These are phyloP conservation scores for Gossypium davidsonii DNA, from an alignment of 441 rosid species.

Conservation along the genomic window DNA sequence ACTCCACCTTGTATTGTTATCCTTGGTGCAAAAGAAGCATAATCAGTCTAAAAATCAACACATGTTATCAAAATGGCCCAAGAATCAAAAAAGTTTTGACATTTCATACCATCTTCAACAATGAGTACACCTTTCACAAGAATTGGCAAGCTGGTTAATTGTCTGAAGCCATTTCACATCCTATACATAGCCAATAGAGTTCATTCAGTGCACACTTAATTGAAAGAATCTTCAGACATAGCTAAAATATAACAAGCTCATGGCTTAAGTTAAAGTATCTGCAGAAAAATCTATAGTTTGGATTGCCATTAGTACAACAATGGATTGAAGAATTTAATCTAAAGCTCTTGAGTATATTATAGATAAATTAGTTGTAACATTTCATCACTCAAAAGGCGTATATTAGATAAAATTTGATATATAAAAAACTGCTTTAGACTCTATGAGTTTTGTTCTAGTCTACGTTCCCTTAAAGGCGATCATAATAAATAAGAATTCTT, in stretches of 20 bases:
- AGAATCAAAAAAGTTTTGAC: not conserved
- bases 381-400: too few species aligned
- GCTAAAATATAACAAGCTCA: not conserved
- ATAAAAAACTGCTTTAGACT: not conserved
- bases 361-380: not conserved
- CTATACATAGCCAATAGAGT: slow-evolving; percentile 14
- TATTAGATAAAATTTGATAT: too few species aligned
- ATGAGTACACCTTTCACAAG: slow-evolving; percentile 88
- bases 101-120: slow-evolving; percentile 72
- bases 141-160: slow-evolving; percentile 50
- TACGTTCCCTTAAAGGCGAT: not conserved
- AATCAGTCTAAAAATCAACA: not conserved
- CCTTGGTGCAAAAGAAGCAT: slow-evolving; percentile 42
- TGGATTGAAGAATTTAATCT: not conserved
- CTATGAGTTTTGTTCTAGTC: not conserved
- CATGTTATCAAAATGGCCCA: not conserved
- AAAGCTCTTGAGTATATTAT: not conserved
- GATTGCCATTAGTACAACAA: not conserved
- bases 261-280: not conserved
- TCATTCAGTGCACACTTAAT: not conserved
- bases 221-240: not conserved
- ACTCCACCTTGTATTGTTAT: slow-evolving; percentile 67
- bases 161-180: slow-evolving; percentile 61
- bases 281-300: not conserved
- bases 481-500: not conserved